Percentiles rank a stretch among this genome's conserved stretches.
Evolutionary conservation across 2,329 filamentous ascomycete species (phyloP).

Genomic region (Nothophoma quercina): DNA sequence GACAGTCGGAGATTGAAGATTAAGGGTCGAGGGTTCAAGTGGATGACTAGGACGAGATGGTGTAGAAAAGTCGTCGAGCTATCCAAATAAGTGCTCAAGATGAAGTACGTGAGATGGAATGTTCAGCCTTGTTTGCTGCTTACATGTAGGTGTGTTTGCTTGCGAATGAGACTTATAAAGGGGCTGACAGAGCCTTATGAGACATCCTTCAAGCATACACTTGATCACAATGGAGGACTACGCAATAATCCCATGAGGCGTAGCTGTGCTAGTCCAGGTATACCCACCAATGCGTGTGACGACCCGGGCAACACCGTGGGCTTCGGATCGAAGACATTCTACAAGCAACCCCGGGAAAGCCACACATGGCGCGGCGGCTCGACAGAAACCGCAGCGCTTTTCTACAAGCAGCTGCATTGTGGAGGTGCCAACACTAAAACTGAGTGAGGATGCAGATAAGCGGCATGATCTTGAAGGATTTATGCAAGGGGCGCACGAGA

Average conservation of each 20-base stretch:
- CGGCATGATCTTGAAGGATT: constrained; percentile 4
- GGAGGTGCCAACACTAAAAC: not conserved
- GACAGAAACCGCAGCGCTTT: constrained; percentile 4
- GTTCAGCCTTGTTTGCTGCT: not conserved
- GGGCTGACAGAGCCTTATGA: constrained; percentile 3
- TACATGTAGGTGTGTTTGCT: not conserved
- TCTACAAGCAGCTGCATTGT: constrained; percentile 4
- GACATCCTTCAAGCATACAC: not conserved
- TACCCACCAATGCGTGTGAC: constrained; percentile 5
- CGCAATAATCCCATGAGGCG: constrained; percentile 10
- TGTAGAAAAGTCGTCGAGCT: too few relatives aligned
- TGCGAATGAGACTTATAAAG: not conserved
- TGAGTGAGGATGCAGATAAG: constrained; percentile 2
- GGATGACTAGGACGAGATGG: too few relatives aligned
- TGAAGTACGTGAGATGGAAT: too few relatives aligned
- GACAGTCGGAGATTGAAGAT: not conserved
- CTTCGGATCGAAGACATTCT: constrained; percentile 6
- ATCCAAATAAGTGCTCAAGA: too few relatives aligned
- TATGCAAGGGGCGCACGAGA: constrained; percentile 6
- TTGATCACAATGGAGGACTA: constrained; percentile 1
- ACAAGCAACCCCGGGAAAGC: not conserved
- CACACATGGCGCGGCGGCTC: constrained; percentile 1
- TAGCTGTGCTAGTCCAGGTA: constrained; percentile 1
- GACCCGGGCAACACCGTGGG: not conserved
- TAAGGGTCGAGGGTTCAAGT: too few relatives aligned